Conservation (phyloP, 2,329 filamentous ascomycete species). For the Massarina eburnea region DNA sequence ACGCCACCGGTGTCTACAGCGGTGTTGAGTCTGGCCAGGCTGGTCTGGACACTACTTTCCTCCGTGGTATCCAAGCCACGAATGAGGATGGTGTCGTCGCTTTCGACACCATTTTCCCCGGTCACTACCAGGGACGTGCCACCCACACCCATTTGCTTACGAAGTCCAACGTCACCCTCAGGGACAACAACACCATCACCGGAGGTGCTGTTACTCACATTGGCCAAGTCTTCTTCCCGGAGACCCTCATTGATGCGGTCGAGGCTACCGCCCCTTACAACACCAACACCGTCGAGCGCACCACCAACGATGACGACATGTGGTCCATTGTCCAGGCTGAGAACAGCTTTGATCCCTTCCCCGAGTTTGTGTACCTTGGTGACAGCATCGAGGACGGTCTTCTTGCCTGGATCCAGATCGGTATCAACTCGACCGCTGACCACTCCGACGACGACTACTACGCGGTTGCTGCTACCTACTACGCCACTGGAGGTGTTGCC, state of each 20-base stretch:
- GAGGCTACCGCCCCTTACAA: conserved; percentile 44
- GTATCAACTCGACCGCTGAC: conserved; percentile 24
- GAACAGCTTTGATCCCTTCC: conserved; percentile 26
- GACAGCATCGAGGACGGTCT: conserved; percentile 25
- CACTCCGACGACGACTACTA: conserved; percentile 21
- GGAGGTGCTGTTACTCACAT: conserved; percentile 47
- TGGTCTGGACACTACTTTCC: conserved; percentile 36
- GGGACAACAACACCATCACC: conserved; percentile 43
- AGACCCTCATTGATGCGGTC: conserved; percentile 41
- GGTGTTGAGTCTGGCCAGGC: conserved; percentile 49
- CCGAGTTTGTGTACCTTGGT: conserved; percentile 24
- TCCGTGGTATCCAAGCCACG: conserved; percentile 52
- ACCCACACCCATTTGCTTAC: conserved; percentile 39
- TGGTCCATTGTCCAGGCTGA: conserved; percentile 28
- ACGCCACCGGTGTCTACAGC: conserved; percentile 33
- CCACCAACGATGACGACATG: conserved; percentile 27
- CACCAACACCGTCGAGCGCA: conserved; percentile 31
- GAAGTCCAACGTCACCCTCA: conserved; percentile 38
- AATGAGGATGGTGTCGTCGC: conserved; percentile 51
- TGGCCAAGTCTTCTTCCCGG: conserved; percentile 49
- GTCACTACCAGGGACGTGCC: conserved; percentile 39
- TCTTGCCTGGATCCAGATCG: conserved; percentile 28
- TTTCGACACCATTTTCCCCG: conserved; percentile 53
- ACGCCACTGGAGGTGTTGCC: conserved; percentile 22
- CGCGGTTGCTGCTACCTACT: conserved; percentile 20